Conservation (phyloP, 1,139 yeast genomes). For the Candida smagusa region DNA sequence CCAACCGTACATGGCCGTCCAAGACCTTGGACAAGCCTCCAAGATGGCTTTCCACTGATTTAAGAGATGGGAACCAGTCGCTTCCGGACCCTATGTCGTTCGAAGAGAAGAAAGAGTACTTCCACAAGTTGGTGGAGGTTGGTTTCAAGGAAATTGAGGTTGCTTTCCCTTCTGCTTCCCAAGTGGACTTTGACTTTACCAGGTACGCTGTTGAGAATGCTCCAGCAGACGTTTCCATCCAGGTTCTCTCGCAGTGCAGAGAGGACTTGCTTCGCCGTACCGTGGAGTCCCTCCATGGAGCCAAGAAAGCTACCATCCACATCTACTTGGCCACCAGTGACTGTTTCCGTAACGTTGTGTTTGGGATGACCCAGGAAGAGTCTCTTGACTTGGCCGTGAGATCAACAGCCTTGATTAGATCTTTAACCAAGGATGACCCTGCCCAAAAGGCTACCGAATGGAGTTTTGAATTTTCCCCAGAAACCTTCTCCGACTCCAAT, state of each 20-base stretch:
- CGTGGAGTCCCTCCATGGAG: conserved; percentile 84
- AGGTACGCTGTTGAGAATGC: conserved; percentile 88
- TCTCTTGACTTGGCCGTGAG: conserved; percentile 77
- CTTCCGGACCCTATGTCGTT: conserved; percentile 96
- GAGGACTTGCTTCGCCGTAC: conserved; percentile 87
- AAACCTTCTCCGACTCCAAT: conserved; percentile 88
- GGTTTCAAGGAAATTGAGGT: conserved; percentile 98
- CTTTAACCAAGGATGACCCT: conserved; percentile 88
- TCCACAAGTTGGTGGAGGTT: conserved; percentile 77
- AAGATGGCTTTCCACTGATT: conserved; percentile 93
- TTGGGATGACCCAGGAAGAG: conserved; percentile 79
- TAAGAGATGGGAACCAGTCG: conserved; percentile 96
- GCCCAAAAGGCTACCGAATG: conserved; percentile 68
- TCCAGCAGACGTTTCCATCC: conserved; percentile 90
- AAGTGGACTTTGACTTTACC: conserved; percentile 93
- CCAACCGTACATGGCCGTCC: conserved; percentile 86
- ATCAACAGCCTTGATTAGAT: conserved; percentile 75
- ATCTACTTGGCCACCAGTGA: conserved; percentile 91
- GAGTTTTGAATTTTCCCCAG: conserved; percentile 94
- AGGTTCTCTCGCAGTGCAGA: conserved; percentile 89
- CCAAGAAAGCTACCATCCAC: conserved; percentile 86
- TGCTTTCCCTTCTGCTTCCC: conserved; percentile 94
- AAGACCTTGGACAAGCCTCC: conserved; percentile 77
- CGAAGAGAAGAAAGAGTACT: conserved; percentile 83
- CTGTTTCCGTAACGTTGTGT: conserved; percentile 86